These are phyloP conservation scores for Phytophthora hibernalis DNA, from an alignment of 352 stramenopile species.

Conservation along the genomic window DNA sequence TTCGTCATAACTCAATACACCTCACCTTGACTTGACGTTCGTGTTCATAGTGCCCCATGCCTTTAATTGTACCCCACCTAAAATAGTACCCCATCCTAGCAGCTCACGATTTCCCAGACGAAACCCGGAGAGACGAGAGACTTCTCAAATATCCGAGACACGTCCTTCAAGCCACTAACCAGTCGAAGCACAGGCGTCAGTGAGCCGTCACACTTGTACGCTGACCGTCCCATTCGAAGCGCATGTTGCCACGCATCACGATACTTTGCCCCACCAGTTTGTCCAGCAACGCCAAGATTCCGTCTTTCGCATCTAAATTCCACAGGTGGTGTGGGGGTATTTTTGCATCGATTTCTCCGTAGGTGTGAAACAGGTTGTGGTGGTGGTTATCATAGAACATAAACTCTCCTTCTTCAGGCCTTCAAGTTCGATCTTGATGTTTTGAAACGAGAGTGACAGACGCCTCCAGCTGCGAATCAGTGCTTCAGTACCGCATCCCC, in stretches of 20 bases:
- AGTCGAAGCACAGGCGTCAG: conserved; percentile 3
- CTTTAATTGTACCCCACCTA: too few relatives aligned
- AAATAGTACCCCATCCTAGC: too few relatives aligned
- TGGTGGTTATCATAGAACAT: background rate
- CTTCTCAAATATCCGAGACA: conserved; percentile 1
- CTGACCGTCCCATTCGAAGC: conserved; percentile 2
- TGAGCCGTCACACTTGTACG: background rate
- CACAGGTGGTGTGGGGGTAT: background rate
- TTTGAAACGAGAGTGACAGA: background rate
- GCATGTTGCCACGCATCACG: background rate
- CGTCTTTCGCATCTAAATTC: background rate
- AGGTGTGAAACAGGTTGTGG: background rate
- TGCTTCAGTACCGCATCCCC: background rate
- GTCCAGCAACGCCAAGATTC: background rate
- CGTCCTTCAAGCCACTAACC: conserved; percentile 6
- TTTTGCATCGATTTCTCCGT: background rate
- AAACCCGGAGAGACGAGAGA: conserved; percentile 1
- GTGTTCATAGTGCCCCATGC: too few relatives aligned
- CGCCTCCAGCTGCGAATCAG: background rate
- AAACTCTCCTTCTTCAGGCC: background rate
- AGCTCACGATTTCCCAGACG: background rate
- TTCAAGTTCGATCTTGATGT: background rate
- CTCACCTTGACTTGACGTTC: too few relatives aligned
- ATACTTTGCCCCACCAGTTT: conserved; percentile 4
- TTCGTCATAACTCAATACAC: too few relatives aligned